Conservation (phyloP, 2,329 filamentous ascomycete species). For the Shiraia sp. region DNA sequence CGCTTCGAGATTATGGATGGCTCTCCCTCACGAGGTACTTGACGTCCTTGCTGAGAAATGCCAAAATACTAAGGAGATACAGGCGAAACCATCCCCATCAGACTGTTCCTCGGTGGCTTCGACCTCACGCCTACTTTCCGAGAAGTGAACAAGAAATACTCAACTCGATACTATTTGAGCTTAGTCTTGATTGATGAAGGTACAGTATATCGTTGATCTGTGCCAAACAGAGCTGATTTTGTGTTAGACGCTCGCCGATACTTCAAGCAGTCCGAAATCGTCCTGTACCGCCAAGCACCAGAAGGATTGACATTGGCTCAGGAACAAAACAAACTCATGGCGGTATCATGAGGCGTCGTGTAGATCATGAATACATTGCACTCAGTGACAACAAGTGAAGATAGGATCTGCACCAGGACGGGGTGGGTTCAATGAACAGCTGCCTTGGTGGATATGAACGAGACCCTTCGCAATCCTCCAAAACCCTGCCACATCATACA, state of each 20-base stretch:
- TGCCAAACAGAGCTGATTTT: conserved; percentile 1
- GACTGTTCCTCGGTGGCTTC: conserved; percentile 95
- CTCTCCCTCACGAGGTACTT: conserved; percentile 86
- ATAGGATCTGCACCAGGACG: no score
- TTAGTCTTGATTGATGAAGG: conserved; percentile 95
- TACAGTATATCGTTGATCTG: conserved; percentile 40
- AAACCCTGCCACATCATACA: background rate
- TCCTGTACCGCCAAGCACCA: conserved; percentile 80
- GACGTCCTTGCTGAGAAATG: no score
- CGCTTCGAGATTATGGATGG: conserved; percentile 99
- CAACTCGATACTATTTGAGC: conserved; percentile 95
- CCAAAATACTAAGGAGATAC: no score
- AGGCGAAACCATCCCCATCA: conserved; percentile 92
- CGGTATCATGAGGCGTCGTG: conserved; percentile 34
- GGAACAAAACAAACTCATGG: conserved; percentile 51
- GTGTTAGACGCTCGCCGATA: conserved; percentile 84
- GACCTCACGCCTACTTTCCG: conserved; percentile 97
- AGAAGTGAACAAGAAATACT: conserved; percentile 99
- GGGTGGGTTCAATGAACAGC: background rate
- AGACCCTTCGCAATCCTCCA: background rate
- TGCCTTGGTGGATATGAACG: no score
- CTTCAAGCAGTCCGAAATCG: conserved; percentile 99
- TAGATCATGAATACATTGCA: no score
- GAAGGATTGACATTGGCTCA: conserved; percentile 54
- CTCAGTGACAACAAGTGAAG: no score